A percentile compares a stretch with the other conserved stretches of the same genome.
Evolutionary conservation across 1,139 yeast genomes (phyloP).

Genomic region (Sugiyamaella novakii): DNA sequence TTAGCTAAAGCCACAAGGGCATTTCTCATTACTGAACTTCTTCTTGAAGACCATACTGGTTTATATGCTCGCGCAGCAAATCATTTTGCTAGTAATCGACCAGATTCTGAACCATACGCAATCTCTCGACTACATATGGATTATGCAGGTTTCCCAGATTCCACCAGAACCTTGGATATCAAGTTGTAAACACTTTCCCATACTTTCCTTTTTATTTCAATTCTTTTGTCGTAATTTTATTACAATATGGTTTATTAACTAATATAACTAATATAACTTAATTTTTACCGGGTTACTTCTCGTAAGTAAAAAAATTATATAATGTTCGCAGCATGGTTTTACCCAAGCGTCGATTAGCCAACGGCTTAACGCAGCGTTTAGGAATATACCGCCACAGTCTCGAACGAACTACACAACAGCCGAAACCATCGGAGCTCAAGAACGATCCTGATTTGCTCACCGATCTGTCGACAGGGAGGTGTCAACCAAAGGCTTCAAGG

Average conservation of each 20-base stretch:
- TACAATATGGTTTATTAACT: no score
- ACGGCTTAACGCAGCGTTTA: slow-evolving; percentile 84
- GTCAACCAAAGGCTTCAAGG: slow-evolving; percentile 36
- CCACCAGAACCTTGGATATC: background rate
- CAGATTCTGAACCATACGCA: background rate
- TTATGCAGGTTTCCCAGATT: background rate
- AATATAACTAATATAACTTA: no score
- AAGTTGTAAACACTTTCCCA: background rate
- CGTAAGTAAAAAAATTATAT: no score
- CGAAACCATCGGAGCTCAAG: slow-evolving; percentile 44
- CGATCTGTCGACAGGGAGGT: slow-evolving; percentile 48
- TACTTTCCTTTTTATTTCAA: background rate
- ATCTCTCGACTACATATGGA: background rate
- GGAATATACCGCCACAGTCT: slow-evolving; percentile 78
- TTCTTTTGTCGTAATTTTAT: background rate
- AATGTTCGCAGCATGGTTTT: slow-evolving; percentile 90
- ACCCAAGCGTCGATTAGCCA: slow-evolving; percentile 85
- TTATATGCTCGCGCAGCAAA: slow-evolving; percentile 32
- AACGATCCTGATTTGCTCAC: slow-evolving; percentile 36
- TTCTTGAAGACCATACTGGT: slow-evolving; percentile 24
- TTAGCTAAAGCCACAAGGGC: slow-evolving; percentile 35
- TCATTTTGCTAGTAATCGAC: slow-evolving; percentile 24
- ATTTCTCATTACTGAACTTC: slow-evolving; percentile 31
- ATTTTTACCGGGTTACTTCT: no score
- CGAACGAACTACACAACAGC: slow-evolving; percentile 40